phyloP scores from a whole-genome alignment of 2,329 filamentous ascomycete species.

The Exophiala dermatitidis region DNA sequence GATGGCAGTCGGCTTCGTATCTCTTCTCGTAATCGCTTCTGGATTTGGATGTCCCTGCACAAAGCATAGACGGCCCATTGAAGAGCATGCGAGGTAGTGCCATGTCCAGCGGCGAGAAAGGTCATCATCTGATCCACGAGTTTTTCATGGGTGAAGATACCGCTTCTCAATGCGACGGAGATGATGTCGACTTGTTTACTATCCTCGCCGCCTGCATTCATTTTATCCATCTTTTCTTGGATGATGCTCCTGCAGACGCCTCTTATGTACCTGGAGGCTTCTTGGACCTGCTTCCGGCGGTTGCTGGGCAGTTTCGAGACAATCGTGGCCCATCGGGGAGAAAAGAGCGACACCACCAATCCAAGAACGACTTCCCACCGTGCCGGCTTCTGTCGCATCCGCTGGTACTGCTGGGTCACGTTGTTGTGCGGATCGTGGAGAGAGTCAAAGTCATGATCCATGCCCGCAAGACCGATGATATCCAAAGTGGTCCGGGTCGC shows the following conservation, averaged over 20 bases:
- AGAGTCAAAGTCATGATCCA: slow-evolving; percentile 64
- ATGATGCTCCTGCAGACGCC: background rate
- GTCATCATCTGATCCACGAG: slow-evolving; percentile 84
- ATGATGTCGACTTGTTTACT: slow-evolving; percentile 61
- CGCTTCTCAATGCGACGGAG: slow-evolving; percentile 67
- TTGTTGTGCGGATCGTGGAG: slow-evolving; percentile 42
- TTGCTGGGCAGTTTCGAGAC: background rate
- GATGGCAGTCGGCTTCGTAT: slow-evolving; percentile 10
- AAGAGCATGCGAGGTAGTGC: slow-evolving; percentile 26
- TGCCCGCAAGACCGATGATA: slow-evolving; percentile 64
- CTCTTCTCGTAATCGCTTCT: slow-evolving; percentile 25
- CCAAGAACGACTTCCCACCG: background rate
- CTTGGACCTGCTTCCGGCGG: background rate
- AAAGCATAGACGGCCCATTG: slow-evolving; percentile 27
- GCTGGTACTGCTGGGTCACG: slow-evolving; percentile 50
- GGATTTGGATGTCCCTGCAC: slow-evolving; percentile 24
- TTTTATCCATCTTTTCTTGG: background rate
- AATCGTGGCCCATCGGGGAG: background rate
- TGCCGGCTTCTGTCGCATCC: slow-evolving; percentile 36
- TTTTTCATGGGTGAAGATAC: slow-evolving; percentile 66
- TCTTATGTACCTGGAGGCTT: background rate
- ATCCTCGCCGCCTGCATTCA: background rate
- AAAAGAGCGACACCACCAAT: background rate
- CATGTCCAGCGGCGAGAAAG: slow-evolving; percentile 61
- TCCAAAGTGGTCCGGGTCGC: slow-evolving; percentile 56